Evolutionary conservation across 805 yeast species (phyloP).

Genomic region (Jamesozyma gamospora): DNA sequence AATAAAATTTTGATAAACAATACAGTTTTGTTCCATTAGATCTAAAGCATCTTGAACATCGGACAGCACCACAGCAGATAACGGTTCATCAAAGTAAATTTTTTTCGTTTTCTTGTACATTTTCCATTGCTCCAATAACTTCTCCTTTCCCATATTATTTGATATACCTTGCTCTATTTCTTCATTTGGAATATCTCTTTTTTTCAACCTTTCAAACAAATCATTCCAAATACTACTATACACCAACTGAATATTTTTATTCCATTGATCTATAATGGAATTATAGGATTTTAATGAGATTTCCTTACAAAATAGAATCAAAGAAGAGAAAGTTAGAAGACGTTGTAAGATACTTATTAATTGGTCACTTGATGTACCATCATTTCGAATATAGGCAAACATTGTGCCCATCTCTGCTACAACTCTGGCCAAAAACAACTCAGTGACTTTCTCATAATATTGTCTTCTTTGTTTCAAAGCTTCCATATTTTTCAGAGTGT

Average conservation of each 20-base stretch:
- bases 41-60: conserved; percentile 10
- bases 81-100: conserved; percentile 5
- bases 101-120: conserved; percentile 8
- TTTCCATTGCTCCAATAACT: conserved; percentile 14
- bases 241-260: conserved; percentile 24
- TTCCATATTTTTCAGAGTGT: conserved; percentile 51
- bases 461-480: conserved; percentile 60
- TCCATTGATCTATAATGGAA: conserved; percentile 36
- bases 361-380: conserved; percentile 23
- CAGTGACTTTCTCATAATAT: conserved; percentile 47
- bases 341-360: conserved; percentile 29
- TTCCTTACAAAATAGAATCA: conserved; percentile 50
- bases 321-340: conserved; percentile 38
- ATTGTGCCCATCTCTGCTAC: conserved; percentile 34
- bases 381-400: conserved; percentile 32
- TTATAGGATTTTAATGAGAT: conserved; percentile 40
- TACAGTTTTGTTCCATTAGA: conserved; percentile 20
- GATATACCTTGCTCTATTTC: conserved; percentile 4
- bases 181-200: neutral
- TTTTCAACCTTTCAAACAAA: conserved; percentile 6
- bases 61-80: conserved; percentile 4
- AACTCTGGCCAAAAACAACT: conserved; percentile 40
- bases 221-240: conserved; percentile 27
- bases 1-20: conserved; percentile 41
- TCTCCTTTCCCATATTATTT: conserved; percentile 7